Evolutionary conservation across 306 rosid species (phyloP).

Genomic region (Vigna hirtella): DNA sequence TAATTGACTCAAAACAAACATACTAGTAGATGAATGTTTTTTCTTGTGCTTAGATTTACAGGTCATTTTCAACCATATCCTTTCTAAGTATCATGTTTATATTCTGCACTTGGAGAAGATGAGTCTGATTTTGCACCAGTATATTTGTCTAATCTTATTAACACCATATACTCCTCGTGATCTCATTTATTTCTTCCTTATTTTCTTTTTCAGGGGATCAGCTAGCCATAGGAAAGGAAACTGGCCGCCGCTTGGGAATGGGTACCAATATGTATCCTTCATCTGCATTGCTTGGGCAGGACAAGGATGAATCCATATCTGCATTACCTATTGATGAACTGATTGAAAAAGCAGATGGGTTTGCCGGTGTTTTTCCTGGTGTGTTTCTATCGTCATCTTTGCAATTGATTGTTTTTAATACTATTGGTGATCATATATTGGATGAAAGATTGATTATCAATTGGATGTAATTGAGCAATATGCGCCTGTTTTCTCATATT

Average conservation of each 20-base stretch:
- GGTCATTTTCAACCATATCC: too few relatives aligned
- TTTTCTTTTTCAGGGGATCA: slow-evolving; percentile 71
- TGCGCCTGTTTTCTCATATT: slow-evolving; percentile 22
- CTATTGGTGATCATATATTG: slow-evolving; percentile 1
- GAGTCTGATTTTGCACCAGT: background rate
- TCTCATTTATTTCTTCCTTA: slow-evolving; percentile 14
- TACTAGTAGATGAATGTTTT: background rate
- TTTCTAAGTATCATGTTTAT: background rate
- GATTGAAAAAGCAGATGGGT: slow-evolving; percentile 93
- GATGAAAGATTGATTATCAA: background rate
- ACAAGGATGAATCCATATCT: slow-evolving; percentile 79
- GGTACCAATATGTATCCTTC: slow-evolving; percentile 97
- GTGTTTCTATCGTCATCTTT: slow-evolving; percentile 23
- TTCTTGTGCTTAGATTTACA: too few relatives aligned
- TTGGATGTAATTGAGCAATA: background rate
- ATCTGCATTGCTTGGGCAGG: slow-evolving; percentile 88
- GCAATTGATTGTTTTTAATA: background rate
- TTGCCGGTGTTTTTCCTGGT: slow-evolving; percentile 97
- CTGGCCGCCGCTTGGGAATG: slow-evolving; percentile 96
- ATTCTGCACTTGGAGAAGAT: background rate
- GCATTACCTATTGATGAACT: slow-evolving; percentile 87
- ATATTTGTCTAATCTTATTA: slow-evolving; percentile 16
- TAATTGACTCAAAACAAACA: slow-evolving; percentile 21
- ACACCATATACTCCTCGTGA: background rate
- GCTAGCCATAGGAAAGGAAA: slow-evolving; percentile 92